Evolutionary conservation across 2,329 filamentous ascomycete species (phyloP), one percentile per base, ranked within the genome.

Genomic region (Diaporthe citriasiana): DNA sequence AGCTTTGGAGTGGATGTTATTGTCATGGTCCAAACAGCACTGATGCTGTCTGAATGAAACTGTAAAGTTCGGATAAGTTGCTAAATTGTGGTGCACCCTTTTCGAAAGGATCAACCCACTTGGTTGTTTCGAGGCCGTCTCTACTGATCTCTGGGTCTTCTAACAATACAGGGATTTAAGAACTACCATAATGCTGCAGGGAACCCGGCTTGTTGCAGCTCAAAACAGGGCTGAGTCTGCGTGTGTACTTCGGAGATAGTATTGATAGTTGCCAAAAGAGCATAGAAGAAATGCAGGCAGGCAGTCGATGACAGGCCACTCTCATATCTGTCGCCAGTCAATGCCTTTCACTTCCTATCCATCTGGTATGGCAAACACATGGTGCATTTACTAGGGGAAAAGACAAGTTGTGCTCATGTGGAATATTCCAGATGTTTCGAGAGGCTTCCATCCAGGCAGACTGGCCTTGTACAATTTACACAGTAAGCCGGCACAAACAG

Each of bases 391-490:
- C 15, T 12, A 19, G 15, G 27, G 15, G 22, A 35, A 35, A 27
- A 47, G 12, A 12, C 27, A 25, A 17, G 51, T 70, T 50, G n/a
- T 22, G 15, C 30, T 17, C 13, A 13, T 1, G n/a, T 63, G 25
- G 17, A 40, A 68, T 25, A 68, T 60, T 60, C 69, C 25, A 53
- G 47, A 27, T 13, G 63, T 6, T 60, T 60, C 69, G 27, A 53
- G 22, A 53, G 4, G 63, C 22, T 53, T 68, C 63, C 25, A 51
- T 68, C 63, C 25, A 51, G 27, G 53, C 22, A n/a, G 30, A 27
- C 17, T 25, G 33, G 10, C 45, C 42, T 53, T 3, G 6, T 53
- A 30, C 10, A 40, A 33, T 45, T 17, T n/a, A 50, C n/a, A 17
- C 15, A 19, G 53, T 45, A 22, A 63, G 56, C 56, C 4, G 27